Evolutionary conservation across 208 protist genomes (phyloP).

Genomic region (Leishmania lainsoni): DNA sequence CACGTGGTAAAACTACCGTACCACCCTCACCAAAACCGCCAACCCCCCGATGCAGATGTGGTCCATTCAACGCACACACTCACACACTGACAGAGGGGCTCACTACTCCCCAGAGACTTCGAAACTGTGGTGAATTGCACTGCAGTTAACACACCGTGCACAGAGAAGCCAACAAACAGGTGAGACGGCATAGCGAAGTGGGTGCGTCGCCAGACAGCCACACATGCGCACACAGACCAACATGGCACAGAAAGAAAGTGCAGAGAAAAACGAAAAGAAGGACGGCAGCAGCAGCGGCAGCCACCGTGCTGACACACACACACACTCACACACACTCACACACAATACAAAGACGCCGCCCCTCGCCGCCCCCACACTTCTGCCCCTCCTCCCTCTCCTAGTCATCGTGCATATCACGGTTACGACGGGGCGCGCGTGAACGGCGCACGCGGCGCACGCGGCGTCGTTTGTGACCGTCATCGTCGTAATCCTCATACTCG

Average conservation of each 20-base stretch:
- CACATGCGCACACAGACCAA: not conserved
- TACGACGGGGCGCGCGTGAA: conserved; percentile 20
- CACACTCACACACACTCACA: not conserved
- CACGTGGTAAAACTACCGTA: not conserved
- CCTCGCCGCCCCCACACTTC: not conserved
- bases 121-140: too few relatives aligned
- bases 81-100: not conserved
- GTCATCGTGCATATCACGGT: conserved; percentile 19
- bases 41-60: not conserved
- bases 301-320: not conserved
- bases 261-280: not conserved
- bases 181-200: too few relatives aligned
- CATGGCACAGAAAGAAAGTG: not conserved
- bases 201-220: too few relatives aligned
- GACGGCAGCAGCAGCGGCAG: not conserved
- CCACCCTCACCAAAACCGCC: not conserved
- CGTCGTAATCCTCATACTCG: conserved; percentile 25
- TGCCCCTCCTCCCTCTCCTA: not conserved
- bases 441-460: conserved; percentile 21
- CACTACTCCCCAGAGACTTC: too few relatives aligned
- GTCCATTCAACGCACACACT: not conserved
- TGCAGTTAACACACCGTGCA: too few relatives aligned
- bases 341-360: not conserved
- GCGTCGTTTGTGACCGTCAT: conserved; percentile 24
- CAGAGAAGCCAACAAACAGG: too few relatives aligned